Percentiles rank a stretch among this genome's conserved stretches.
These are phyloP conservation scores for Candida silvatica DNA, from an alignment of 805 yeast species.

Conservation along the genomic window DNA sequence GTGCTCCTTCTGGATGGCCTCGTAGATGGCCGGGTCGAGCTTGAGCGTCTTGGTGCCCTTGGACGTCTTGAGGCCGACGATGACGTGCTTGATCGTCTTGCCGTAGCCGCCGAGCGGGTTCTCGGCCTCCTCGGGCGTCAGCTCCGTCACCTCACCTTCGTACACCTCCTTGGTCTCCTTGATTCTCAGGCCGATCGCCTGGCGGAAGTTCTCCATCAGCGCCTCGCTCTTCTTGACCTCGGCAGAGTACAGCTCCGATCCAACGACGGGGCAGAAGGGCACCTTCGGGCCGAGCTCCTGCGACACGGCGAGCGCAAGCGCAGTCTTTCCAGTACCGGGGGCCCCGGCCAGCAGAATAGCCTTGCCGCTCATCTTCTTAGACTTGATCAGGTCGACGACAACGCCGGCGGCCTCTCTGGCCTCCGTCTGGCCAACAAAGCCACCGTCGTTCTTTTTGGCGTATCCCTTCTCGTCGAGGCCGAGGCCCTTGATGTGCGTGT, in stretches of 20 bases:
- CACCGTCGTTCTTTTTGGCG: conserved; percentile 78
- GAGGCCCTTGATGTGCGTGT: conserved; percentile 91
- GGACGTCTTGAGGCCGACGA: conserved; percentile 94
- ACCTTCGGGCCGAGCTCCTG: conserved; percentile 69
- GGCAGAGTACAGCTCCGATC: conserved; percentile 85
- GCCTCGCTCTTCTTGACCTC: conserved; percentile 96
- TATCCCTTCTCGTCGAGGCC: conserved; percentile 90
- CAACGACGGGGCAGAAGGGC: conserved; percentile 93
- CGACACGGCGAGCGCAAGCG: conserved; percentile 89
- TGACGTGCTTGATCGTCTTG: conserved; percentile 57
- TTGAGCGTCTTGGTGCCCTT: conserved; percentile 95
- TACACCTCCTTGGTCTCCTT: conserved; percentile 96
- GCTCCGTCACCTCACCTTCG: conserved; percentile 98
- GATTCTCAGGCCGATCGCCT: conserved; percentile 89
- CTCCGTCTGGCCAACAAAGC: conserved; percentile 95
- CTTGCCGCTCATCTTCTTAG: conserved; percentile 93
- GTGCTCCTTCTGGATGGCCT: conserved; percentile 89
- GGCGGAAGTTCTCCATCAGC: conserved; percentile 91
- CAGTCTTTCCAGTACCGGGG: conserved; percentile 98
- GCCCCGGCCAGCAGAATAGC: conserved; percentile 97
- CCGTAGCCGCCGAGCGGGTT: conserved; percentile 94
- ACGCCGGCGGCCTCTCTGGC: conserved; percentile 97
- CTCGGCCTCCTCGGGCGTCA: conserved; percentile 76
- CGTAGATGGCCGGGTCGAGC: conserved; percentile 98
- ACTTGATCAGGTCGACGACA: conserved; percentile 85